These are phyloP conservation scores for Liquidambar formosana DNA, from an alignment of 164 flowering plant species.

Conservation along the genomic window DNA sequence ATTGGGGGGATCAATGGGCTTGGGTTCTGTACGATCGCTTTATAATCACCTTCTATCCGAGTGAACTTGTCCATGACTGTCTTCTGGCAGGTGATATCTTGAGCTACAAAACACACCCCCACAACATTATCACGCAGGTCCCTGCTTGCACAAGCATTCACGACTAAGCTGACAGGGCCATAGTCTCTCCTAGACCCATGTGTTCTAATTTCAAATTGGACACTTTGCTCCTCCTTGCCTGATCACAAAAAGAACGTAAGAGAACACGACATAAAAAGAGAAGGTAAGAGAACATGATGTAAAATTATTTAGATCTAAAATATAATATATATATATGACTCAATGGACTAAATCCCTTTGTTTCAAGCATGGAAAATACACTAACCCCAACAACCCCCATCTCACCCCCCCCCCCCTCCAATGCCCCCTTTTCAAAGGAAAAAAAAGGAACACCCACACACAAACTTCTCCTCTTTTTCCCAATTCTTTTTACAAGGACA, in stretches of 20 bases:
- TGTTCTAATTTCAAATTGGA: slow-evolving; percentile 85
- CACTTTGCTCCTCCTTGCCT: slow-evolving; percentile 86
- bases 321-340: no score
- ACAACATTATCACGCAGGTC: slow-evolving; percentile 76
- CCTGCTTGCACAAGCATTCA: slow-evolving; percentile 92
- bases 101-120: slow-evolving; percentile 93
- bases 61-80: slow-evolving; percentile 95
- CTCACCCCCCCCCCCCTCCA: no score
- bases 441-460: neutral
- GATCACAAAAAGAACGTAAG: slow-evolving; percentile 15
- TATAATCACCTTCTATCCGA: slow-evolving; percentile 94
- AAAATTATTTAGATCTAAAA: no score
- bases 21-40: slow-evolving; percentile 85
- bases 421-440: neutral
- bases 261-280: neutral
- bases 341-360: no score
- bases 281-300: no score
- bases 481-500: no score
- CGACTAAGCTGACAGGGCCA: slow-evolving; percentile 76
- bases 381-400: no score
- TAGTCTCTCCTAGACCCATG: slow-evolving; percentile 46
- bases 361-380: neutral
- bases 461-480: no score
- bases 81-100: slow-evolving; percentile 86
- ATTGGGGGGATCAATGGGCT: slow-evolving; percentile 91